Evolutionary conservation across 208 protist species (phyloP).

Genomic region (Crithidia brevicula): DNA sequence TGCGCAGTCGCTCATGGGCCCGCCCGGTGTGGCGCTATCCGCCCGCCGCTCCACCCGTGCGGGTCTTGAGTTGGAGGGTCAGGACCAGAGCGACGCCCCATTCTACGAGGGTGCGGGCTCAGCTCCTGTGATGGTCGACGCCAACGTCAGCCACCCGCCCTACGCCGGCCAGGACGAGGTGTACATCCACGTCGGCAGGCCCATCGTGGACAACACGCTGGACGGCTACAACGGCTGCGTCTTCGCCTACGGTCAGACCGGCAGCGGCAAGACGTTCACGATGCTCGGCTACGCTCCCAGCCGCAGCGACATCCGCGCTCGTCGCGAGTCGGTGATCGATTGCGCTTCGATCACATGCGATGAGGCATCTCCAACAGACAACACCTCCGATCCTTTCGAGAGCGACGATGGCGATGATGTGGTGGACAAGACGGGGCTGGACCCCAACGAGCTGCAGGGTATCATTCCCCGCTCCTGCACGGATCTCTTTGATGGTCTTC

Average conservation of each 20-base stretch:
- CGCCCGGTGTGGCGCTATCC: constrained; percentile 1
- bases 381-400: constrained; percentile 12
- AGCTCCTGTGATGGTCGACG: constrained; percentile 48
- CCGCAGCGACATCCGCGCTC: constrained; percentile 29
- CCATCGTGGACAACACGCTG: constrained; percentile 79
- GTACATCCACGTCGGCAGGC: constrained; percentile 72
- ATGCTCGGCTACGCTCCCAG: constrained; percentile 87
- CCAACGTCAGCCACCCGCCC: constrained; percentile 65
- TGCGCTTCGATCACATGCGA: not conserved
- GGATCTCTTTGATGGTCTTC: constrained; percentile 72
- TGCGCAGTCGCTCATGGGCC: constrained; percentile 29
- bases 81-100: not conserved
- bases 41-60: constrained; percentile 16
- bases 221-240: constrained; percentile 89
- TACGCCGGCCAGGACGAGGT: constrained; percentile 76
- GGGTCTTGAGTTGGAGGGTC: not conserved
- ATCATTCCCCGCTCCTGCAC: constrained; percentile 78
- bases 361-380: constrained; percentile 2
- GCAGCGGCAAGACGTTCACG: constrained; percentile 94
- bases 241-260: constrained; percentile 93
- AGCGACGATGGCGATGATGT: constrained; percentile 40
- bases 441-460: constrained; percentile 70
- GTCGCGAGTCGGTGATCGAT: not conserved
- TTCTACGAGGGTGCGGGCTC: constrained; percentile 47
- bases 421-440: constrained; percentile 52